Evolutionary conservation across 352 stramenopile genomes (phyloP).

Genomic region (Aphanomyces stellatus): DNA sequence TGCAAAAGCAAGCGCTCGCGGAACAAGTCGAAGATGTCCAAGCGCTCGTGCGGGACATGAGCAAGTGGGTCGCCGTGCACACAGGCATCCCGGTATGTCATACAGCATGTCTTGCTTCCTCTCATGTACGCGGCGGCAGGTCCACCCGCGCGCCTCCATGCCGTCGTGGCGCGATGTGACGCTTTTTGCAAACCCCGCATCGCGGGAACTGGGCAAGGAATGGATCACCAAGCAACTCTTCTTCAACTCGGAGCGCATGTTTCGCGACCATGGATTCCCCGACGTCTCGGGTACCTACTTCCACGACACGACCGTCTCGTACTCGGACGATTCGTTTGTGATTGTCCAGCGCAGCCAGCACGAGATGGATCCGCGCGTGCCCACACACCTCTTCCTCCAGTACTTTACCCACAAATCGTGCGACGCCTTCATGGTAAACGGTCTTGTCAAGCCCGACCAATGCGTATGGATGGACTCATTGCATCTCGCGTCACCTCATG

Average conservation of each 20-base stretch:
- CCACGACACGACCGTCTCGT: background rate
- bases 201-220: background rate
- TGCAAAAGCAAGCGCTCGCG: background rate
- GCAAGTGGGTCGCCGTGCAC: background rate
- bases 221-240: conserved; percentile 3
- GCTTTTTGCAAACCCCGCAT: background rate
- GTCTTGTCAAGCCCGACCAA: background rate
- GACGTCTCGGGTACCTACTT: background rate
- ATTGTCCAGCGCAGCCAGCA: background rate
- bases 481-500: background rate
- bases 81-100: background rate
- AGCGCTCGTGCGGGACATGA: background rate
- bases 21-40: background rate
- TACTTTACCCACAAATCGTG: background rate
- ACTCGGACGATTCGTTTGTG: background rate
- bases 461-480: background rate
- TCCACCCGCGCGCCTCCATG: background rate
- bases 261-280: background rate
- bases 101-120: background rate
- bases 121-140: background rate
- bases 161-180: background rate
- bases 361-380: background rate
- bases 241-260: background rate
- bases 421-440: background rate
- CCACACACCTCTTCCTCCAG: background rate